Evolutionary conservation across 305 asterid genomes (phyloP), one percentile per base, ranked within the genome.

Genomic region (Caryopteris hybrid): DNA sequence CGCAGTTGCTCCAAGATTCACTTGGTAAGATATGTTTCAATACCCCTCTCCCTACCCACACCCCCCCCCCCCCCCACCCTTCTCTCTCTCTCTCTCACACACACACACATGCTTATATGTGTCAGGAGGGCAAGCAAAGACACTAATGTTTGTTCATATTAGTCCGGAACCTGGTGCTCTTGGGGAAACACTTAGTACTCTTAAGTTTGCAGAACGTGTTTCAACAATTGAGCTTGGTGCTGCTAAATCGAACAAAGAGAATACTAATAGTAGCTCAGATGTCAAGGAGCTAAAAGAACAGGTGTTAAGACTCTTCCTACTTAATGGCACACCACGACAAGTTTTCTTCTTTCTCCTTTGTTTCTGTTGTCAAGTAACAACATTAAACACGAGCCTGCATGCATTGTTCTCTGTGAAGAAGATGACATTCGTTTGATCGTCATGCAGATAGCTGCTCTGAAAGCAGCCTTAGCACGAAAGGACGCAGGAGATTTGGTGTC

Each of bases 141-240:
- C 97, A 3, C 83, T 90, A 45, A 90, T 92, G 98, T 92, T 92
- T 72, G 93, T 92, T 76, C 98, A 92, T 80, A 86, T 92, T 51
- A 86, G 96, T 65, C 97, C 98, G 0, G 98, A 92, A 73, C 78
- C 77, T 51, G 83, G 81, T 67, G 88, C 97, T 52, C 71, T 86
- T 34, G 97, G 93, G 62, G 97, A 92, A 78, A 92, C 97, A 8
- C 69, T 92, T 27, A 92, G 97, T 66, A 92, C 98, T 27, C 96
- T 92, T 64, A 92, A 92, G 74, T 92, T 92, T 73, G 97, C 98
- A 10, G 98, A 92, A 71, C 91, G 98, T 27, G 98, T 90, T 60
- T 84, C 98, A 12, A 82, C 96, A 0, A 76, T 92, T 27, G 97
- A 88, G 84, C 96, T 92, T 51, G 98, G 98, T 45, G 86, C 91